Evolutionary conservation across 1,284 basidiomycete species (phyloP), one percentile per base, ranked within the genome.

Genomic region (Ustilago bromivora): DNA sequence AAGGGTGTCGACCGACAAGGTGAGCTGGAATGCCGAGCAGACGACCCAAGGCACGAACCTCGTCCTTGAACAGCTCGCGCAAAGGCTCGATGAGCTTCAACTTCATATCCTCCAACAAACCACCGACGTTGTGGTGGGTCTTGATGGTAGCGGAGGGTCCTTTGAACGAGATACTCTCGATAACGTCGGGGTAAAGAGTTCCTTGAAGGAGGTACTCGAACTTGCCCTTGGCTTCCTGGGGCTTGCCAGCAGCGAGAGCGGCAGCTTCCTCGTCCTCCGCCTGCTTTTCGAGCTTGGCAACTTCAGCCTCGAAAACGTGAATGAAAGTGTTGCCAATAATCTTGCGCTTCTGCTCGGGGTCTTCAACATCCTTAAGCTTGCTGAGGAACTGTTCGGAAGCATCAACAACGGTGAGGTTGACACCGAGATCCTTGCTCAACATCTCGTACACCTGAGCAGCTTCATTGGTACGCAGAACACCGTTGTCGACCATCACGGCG

Each of bases 281-380:
- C n/a, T 89, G 89, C 17, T 91, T 91, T 87, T 99, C 97, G 62
- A 98, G 91, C 88, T 94, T 94, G 66, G 91, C 89, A 1, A 96
- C 97, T 87, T 99, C 93, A 31, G 89, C 91, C 87, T 99, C 96
- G 80, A 99, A 99, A 8, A 99, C 92, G 86, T 98, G 92, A 88
- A 99, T 98, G 85, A 99, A 99, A 0, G 96, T 98, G 89, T 98
- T 98, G 23, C 97, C 97, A 82, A 99, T 99, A 79, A 99, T 96
- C 88, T 96, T 98, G 73, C 97, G 92, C 88, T 99, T 99, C 87
- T 92, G 89, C 87, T 99, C 97, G 0, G 97, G 97, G 86, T 99
- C 97, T 85, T 97, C 94, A 55, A 99, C 89, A 35, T 93, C 95
- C 74, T 92, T 91, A 40, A 99, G 91, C 49, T 93, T 92, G n/a